phyloP scores from a whole-genome alignment of 306 rosid genomes.

The Fagus crenata region DNA sequence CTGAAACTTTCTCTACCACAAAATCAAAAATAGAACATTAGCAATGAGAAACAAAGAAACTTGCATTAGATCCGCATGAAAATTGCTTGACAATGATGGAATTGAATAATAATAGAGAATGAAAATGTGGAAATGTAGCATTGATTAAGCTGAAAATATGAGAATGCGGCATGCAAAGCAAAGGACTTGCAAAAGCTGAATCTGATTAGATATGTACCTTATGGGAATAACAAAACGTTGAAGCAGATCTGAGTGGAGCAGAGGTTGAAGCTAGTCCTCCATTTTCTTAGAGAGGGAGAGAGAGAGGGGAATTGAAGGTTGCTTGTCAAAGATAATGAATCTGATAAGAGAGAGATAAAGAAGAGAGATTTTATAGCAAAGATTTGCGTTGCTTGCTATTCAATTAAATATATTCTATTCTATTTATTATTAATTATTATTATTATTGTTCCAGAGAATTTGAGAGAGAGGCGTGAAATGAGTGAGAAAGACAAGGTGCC shows the following conservation, averaged over 20 bases:
- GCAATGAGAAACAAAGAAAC: neutral
- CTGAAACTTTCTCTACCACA: neutral
- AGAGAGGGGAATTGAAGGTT: neutral
- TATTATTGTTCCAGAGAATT: too few species aligned
- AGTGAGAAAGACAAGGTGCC: too few species aligned
- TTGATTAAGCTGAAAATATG: neutral
- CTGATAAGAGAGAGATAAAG: too few species aligned
- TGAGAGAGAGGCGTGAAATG: too few species aligned
- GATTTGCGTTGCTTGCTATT: too few species aligned
- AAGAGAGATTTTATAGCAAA: too few species aligned
- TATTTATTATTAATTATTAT: too few species aligned
- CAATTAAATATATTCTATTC: too few species aligned
- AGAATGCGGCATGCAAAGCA: neutral
- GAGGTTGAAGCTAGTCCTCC: conserved; percentile 23
- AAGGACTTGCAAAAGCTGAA: conserved; percentile 13
- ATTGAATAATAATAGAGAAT: neutral
- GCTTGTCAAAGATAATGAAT: too few species aligned
- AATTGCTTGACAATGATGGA: neutral
- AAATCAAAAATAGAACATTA: neutral
- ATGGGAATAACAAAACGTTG: neutral
- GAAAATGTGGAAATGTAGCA: neutral
- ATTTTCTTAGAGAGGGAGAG: neutral
- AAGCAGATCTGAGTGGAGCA: conserved; percentile 33
- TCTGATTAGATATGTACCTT: conserved; percentile 34
- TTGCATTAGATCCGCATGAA: neutral